These are phyloP conservation scores for Pythium folliculosum DNA, from an alignment of 352 stramenopile species.

Conservation along the genomic window DNA sequence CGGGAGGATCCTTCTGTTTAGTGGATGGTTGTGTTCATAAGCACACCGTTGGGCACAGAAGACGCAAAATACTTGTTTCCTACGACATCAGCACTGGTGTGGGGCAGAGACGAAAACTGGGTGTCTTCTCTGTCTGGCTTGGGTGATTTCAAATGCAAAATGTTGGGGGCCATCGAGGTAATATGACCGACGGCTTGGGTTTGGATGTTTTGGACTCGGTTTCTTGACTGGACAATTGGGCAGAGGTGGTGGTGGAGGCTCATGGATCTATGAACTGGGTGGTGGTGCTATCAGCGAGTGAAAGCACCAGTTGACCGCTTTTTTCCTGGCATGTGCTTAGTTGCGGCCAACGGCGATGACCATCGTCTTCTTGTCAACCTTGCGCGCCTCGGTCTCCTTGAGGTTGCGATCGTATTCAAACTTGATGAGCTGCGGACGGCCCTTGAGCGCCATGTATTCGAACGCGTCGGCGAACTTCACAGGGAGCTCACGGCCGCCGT, in stretches of 20 bases:
- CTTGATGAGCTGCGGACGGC: conserved; percentile 65
- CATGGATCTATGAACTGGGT: conserved; percentile 8
- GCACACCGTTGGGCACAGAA: neutral
- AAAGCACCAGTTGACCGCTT: neutral
- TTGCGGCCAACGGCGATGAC: conserved; percentile 71
- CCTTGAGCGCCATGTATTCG: conserved; percentile 73
- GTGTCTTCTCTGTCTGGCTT: neutral
- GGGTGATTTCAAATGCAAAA: neutral
- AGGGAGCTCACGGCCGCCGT: conserved; percentile 52
- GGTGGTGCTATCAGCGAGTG: neutral
- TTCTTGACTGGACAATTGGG: neutral
- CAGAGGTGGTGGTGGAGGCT: neutral
- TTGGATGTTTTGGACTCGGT: neutral
- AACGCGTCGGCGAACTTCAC: conserved; percentile 71
- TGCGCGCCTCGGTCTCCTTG: conserved; percentile 59
- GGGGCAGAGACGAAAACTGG: neutral
- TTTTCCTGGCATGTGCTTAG: conserved; percentile 32
- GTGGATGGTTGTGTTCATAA: neutral
- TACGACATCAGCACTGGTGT: conserved; percentile 3
- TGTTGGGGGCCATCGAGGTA: no score
- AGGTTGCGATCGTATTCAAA: conserved; percentile 68
- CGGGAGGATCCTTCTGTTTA: neutral
- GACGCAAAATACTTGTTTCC: conserved; percentile 5
- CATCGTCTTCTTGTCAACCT: conserved; percentile 76
- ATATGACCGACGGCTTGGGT: no score